phyloP scores from a whole-genome alignment of 2,329 filamentous ascomycete genomes.

The Epichloe scottii region DNA sequence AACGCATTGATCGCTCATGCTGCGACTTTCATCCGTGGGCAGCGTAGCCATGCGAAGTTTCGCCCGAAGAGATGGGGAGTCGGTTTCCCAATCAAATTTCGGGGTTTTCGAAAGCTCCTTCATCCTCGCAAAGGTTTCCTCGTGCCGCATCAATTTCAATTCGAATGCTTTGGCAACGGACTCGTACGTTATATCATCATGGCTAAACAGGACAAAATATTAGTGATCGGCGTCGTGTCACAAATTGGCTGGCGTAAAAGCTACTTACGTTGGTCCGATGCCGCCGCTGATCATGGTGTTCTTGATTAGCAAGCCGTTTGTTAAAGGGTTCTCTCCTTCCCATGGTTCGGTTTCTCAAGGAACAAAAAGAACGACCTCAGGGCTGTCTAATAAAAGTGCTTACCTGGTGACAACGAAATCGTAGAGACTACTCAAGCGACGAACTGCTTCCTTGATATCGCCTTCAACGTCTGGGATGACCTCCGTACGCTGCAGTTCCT shows the following conservation, averaged over 20 bases:
- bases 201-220: slow-evolving; percentile 36
- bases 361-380: too few species aligned
- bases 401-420: slow-evolving; percentile 86
- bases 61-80: slow-evolving; percentile 32
- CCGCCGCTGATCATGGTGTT: slow-evolving; percentile 49
- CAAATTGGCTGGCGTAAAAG: slow-evolving; percentile 6
- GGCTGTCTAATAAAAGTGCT: background rate
- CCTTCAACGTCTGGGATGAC: slow-evolving; percentile 86
- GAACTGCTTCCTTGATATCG: slow-evolving; percentile 80
- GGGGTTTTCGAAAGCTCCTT: slow-evolving; percentile 65
- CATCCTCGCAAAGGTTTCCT: slow-evolving; percentile 70
- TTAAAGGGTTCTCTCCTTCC: too few species aligned
- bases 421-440: slow-evolving; percentile 77
- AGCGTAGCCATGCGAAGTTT: too few species aligned
- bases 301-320: background rate
- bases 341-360: too few species aligned
- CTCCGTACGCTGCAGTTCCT: slow-evolving; percentile 73
- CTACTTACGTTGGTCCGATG: slow-evolving; percentile 78
- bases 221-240: background rate
- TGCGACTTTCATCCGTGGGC: slow-evolving; percentile 30
- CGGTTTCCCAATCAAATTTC: slow-evolving; percentile 73
- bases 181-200: slow-evolving; percentile 95
- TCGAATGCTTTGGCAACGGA: slow-evolving; percentile 85
- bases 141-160: slow-evolving; percentile 64
- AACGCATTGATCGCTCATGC: slow-evolving; percentile 58